Percentiles rank a stretch among this genome's conserved stretches.
Evolutionary conservation across 148 eudicot species (phyloP).

Genomic region (Cornus kousa): DNA sequence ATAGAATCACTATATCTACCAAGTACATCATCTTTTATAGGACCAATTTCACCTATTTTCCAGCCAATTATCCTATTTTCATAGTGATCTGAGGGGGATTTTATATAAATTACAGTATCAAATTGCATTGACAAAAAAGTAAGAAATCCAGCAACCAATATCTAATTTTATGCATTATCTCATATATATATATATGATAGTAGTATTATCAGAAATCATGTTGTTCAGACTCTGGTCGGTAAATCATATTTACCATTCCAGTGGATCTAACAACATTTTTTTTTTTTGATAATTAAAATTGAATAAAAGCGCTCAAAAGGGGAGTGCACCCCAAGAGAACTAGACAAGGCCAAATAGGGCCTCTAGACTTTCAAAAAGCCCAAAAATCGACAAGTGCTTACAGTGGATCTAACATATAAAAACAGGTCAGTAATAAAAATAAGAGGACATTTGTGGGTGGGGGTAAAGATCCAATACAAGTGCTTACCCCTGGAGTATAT

Average conservation of each 20-base stretch:
- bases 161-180: too few species aligned
- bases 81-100: neutral
- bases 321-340: too few species aligned
- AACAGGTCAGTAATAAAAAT: neutral
- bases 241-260: neutral
- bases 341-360: too few species aligned
- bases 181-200: neutral
- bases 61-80: neutral
- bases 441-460: neutral
- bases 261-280: neutral
- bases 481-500: conserved; percentile 70
- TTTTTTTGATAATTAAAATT: too few species aligned
- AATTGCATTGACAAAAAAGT: too few species aligned
- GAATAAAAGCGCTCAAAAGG: too few species aligned
- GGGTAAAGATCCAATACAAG: conserved; percentile 9
- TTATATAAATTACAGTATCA: too few species aligned
- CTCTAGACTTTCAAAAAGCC: too few species aligned
- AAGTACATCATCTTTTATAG: too few species aligned
- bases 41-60: neutral
- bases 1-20: too few species aligned
- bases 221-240: neutral
- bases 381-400: too few species aligned
- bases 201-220: neutral
- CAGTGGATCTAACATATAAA: neutral
- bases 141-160: too few species aligned